Evolutionary conservation across 2,329 filamentous ascomycete genomes (phyloP).

Genomic region (Neopestalotiopsis rosae): DNA sequence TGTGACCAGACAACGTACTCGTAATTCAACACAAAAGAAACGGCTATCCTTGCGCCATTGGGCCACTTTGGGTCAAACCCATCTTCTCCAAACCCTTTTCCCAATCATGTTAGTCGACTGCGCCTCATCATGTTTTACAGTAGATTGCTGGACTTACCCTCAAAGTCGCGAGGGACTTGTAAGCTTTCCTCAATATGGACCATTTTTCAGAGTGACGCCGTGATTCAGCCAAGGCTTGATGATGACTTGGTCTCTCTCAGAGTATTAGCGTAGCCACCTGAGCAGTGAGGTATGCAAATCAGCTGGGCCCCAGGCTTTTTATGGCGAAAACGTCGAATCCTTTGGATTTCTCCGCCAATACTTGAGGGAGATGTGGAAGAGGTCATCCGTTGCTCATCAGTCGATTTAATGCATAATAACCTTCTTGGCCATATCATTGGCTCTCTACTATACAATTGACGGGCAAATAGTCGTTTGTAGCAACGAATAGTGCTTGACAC

Average conservation of each 20-base stretch:
- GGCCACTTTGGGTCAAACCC: slow-evolving; percentile 30
- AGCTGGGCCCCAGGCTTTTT: not conserved
- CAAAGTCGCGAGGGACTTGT: slow-evolving; percentile 29
- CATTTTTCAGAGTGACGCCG: slow-evolving; percentile 8
- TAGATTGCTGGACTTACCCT: slow-evolving; percentile 23
- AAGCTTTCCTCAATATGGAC: slow-evolving; percentile 24
- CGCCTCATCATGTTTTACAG: not conserved
- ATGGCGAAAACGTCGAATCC: not conserved
- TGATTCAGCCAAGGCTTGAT: too few relatives aligned
- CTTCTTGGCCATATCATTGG: not conserved
- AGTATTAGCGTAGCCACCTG: not conserved
- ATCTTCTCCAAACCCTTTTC: slow-evolving; percentile 28
- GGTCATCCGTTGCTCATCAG: not conserved
- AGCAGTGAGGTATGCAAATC: not conserved
- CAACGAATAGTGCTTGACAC: not conserved
- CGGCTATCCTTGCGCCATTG: slow-evolving; percentile 28
- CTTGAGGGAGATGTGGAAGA: not conserved
- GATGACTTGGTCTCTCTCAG: too few relatives aligned
- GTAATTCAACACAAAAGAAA: slow-evolving; percentile 30
- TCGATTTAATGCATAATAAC: not conserved
- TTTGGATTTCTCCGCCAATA: not conserved
- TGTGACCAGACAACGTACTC: slow-evolving; percentile 21
- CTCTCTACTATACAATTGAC: not conserved
- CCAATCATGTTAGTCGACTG: not conserved
- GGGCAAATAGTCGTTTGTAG: not conserved